A percentile compares a stretch with the other conserved stretches of the same genome.
These are phyloP conservation scores for Linnemannia hyalina DNA, from an alignment of 192 early-diverging fungal genomes.

Conservation along the genomic window DNA sequence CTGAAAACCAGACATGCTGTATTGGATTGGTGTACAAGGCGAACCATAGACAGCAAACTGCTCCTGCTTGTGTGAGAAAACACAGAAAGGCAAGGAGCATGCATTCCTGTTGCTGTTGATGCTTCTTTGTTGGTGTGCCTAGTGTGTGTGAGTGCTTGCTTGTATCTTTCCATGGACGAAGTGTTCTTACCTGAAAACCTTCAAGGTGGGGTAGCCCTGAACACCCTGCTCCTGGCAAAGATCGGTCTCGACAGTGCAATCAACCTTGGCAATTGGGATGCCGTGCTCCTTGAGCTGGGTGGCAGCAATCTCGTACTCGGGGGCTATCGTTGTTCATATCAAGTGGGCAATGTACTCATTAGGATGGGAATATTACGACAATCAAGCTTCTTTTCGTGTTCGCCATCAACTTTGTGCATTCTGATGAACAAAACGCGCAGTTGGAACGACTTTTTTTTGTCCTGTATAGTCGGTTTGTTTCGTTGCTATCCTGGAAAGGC, in stretches of 20 bases:
- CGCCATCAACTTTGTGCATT: conserved; percentile 4
- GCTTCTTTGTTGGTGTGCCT: not conserved
- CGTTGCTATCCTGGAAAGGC: not conserved
- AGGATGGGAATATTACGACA: not conserved
- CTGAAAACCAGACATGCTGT: not conserved
- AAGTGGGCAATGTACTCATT: not conserved
- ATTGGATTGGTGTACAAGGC: not conserved
- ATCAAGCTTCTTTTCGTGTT: not conserved
- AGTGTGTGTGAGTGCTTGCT: not conserved
- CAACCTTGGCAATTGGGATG: conserved; percentile 93
- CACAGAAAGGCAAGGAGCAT: not conserved
- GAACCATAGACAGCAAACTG: not conserved
- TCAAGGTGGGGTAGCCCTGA: conserved; percentile 94
- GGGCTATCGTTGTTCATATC: conserved; percentile 68
- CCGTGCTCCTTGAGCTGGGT: conserved; percentile 81
- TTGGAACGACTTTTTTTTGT: not conserved
- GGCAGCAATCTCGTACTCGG: conserved; percentile 95
- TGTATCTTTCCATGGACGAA: not conserved
- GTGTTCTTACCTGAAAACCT: conserved; percentile 78
- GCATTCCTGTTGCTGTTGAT: not conserved
- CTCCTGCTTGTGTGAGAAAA: not conserved
- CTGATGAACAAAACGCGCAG: not conserved
- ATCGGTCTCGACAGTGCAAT: conserved; percentile 91
- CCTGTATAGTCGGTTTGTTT: not conserved
- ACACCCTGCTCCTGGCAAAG: conserved; percentile 88